Evolutionary conservation across 306 rosid genomes (phyloP), one percentile per base, ranked within the genome.

Genomic region (Gillenia trifoliata): DNA sequence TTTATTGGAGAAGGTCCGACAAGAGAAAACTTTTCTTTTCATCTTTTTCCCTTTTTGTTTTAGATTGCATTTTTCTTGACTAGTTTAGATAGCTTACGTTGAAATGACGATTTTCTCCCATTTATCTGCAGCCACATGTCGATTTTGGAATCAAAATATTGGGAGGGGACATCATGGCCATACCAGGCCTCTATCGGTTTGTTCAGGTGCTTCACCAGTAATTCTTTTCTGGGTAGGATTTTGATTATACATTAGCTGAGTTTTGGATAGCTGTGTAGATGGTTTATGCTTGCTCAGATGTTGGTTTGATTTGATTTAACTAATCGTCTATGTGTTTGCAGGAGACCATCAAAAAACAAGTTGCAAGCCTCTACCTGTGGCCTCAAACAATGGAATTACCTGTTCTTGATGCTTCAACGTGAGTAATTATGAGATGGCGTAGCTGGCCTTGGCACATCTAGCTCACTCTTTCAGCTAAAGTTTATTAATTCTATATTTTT

Each of bases 131-230:
- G 98, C 98, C 96, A 31, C 94, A 86, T 68, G 86, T 93, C 54
- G 98, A 93, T 79, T 93, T 93, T 61, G 98, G 97, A 71, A 59
- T 91, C 84, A 86, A 85, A 62, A 70, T 93, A 86, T 78, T 84
- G 61, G 98, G 98, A 86, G 98, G 89, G 74, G 98, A 93, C 80
- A 29, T 88, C 76, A 91, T 93, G 98, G 82, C 97, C 64, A 88
- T 93, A 75, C 97, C 96, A 11, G 97, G 97, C 76, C 83, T 93
- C 64, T 88, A 93, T 78, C 85, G 83, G 75, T 87, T 80, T 85
- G 77, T 90, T 87, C 97, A 93, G 98, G 98, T 93, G 80, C 86
- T 78, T 28, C 81, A 86, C 75, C 77, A 28, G 76, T 82, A 77
- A 83, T 67, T 81, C 72, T 69, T 29, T 72, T 64, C 29, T 66